phyloP scores from a whole-genome alignment of 1,284 basidiomycete genomes.

The Cutaneotrichosporon sp. region DNA sequence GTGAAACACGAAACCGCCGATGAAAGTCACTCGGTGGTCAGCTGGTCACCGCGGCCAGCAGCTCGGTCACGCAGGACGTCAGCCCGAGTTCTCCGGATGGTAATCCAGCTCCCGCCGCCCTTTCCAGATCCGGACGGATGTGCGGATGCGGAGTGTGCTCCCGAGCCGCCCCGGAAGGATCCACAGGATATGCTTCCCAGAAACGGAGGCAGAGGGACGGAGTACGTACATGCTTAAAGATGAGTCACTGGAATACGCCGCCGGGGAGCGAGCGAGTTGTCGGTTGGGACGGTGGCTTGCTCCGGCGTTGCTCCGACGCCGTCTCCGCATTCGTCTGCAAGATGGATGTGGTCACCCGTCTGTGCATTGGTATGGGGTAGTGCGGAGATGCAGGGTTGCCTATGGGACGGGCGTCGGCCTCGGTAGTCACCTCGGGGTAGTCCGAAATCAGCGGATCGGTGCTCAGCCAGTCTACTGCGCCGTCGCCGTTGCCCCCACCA shows the following conservation, averaged over 20 bases:
- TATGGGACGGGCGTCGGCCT: neutral
- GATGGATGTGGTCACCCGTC: neutral
- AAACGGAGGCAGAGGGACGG: neutral
- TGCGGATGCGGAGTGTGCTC: too few species aligned
- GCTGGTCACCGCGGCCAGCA: neutral
- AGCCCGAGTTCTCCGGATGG: neutral
- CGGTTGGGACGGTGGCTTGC: neutral
- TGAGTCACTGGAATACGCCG: neutral
- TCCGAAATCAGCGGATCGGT: too few species aligned
- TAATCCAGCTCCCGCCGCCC: neutral
- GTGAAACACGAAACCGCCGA: neutral
- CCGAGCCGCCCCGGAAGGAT: neutral
- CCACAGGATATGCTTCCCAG: neutral
- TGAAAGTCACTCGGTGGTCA: too few species aligned
- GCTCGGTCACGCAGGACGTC: neutral
- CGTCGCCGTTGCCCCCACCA: too few species aligned
- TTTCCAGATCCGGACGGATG: too few species aligned
- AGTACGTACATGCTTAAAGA: neutral
- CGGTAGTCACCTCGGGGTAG: neutral
- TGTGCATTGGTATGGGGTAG: neutral
- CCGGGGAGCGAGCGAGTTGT: neutral
- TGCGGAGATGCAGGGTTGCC: neutral
- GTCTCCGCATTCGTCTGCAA: neutral
- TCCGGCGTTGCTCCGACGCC: neutral
- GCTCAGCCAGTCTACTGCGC: too few species aligned